A percentile compares a stretch with the other conserved stretches of the same genome.
These are phyloP conservation scores for Hanseniaspora thailandica DNA, from an alignment of 805 yeast genomes.

Conservation along the genomic window DNA sequence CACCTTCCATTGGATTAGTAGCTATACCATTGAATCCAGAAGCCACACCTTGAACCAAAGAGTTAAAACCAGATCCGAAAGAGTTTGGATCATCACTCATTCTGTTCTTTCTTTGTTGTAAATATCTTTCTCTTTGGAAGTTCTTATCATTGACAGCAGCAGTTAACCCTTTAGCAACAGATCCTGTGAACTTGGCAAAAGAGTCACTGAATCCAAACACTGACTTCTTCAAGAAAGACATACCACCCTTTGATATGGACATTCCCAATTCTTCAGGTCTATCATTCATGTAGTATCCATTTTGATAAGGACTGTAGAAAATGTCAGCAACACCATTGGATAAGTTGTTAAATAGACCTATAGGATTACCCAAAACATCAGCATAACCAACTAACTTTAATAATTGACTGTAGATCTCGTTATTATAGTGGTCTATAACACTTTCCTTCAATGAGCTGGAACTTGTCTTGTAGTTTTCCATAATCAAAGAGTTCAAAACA, in stretches of 20 bases:
- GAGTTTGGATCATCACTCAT: conserved; percentile 82
- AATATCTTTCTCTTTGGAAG: conserved; percentile 71
- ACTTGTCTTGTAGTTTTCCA: conserved; percentile 85
- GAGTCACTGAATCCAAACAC: conserved; percentile 93
- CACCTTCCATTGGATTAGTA: conserved; percentile 81
- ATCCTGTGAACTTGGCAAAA: conserved; percentile 82
- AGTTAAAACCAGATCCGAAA: conserved; percentile 72
- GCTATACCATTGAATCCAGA: conserved; percentile 89
- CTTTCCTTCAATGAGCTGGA: conserved; percentile 58
- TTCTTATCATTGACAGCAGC: conserved; percentile 78
- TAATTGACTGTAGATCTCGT: conserved; percentile 80
- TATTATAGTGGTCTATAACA: conserved; percentile 75
- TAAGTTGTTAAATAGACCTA: conserved; percentile 83
- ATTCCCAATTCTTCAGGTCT: conserved; percentile 93
- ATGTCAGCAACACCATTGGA: conserved; percentile 94
- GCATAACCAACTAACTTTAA: conserved; percentile 93
- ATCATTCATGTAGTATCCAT: conserved; percentile 82
- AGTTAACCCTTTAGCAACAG: conserved; percentile 85
- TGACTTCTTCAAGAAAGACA: conserved; percentile 85
- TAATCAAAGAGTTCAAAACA: conserved; percentile 67
- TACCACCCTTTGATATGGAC: conserved; percentile 90
- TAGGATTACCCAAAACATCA: conserved; percentile 93
- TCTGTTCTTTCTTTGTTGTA: conserved; percentile 61
- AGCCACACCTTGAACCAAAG: conserved; percentile 73
- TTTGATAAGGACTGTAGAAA: conserved; percentile 89